Evolutionary conservation across 805 yeast species (phyloP).

Genomic region (Millerozyma miso): DNA sequence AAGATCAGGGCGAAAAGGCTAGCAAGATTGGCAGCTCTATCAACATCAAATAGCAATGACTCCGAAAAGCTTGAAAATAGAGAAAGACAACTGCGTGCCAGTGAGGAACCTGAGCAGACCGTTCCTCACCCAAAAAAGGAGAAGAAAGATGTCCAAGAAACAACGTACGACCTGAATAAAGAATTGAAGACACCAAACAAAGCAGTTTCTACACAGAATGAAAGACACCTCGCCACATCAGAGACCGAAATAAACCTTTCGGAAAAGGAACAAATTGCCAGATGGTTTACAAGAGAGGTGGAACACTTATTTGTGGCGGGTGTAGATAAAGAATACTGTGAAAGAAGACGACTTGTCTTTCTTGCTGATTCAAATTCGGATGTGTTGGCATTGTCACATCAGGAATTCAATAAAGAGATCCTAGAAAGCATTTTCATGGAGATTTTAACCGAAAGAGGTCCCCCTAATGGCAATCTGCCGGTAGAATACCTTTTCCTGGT

Average conservation of each 20-base stretch:
- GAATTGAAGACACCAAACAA: neutral
- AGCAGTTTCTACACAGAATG: neutral
- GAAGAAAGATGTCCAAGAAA: conserved; percentile 3
- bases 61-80: conserved; percentile 1
- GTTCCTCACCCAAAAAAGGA: neutral
- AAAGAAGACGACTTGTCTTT: conserved; percentile 1
- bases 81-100: neutral
- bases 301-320: conserved; percentile 35
- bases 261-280: conserved; percentile 6
- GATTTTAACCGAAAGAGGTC: conserved; percentile 51
- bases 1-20: conserved; percentile 50
- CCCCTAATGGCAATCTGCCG: conserved; percentile 23
- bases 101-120: neutral
- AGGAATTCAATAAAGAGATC: conserved; percentile 21
- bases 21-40: conserved; percentile 39
- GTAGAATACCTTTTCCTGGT: conserved; percentile 44
- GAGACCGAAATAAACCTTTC: neutral
- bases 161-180: neutral
- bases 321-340: conserved; percentile 9
- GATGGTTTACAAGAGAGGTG: conserved; percentile 41
- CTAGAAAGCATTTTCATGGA: conserved; percentile 55
- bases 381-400: conserved; percentile 1
- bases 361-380: conserved; percentile 16
- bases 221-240: neutral
- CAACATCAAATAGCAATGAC: neutral